These are phyloP conservation scores for Triangularia setosa DNA, from an alignment of 2,329 filamentous ascomycete species.

Conservation along the genomic window DNA sequence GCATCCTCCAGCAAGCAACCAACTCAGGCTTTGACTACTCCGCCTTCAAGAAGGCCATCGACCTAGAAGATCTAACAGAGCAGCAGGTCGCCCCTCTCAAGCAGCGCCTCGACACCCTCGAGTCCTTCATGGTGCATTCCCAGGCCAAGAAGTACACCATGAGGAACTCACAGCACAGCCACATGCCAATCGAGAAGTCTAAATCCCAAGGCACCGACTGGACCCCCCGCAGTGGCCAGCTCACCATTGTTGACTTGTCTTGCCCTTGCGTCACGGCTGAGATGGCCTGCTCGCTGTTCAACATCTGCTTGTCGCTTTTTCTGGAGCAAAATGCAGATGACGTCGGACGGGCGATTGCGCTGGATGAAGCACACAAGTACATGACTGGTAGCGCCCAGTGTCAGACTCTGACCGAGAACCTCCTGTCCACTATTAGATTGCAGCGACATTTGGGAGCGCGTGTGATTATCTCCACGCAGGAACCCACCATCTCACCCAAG, in stretches of 20 bases:
- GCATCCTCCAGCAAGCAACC: slow-evolving; percentile 40
- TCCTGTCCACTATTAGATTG: slow-evolving; percentile 61
- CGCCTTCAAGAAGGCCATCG: slow-evolving; percentile 40
- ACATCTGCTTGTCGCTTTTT: slow-evolving; percentile 65
- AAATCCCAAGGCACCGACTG: slow-evolving; percentile 29
- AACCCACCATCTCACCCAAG: slow-evolving; percentile 65
- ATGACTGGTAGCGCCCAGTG: slow-evolving; percentile 57
- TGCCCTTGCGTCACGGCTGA: slow-evolving; percentile 66
- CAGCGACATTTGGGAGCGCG: slow-evolving; percentile 67
- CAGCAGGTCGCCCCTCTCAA: slow-evolving; percentile 53
- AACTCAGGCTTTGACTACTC: slow-evolving; percentile 45
- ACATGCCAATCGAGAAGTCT: not conserved
- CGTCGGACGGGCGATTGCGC: slow-evolving; percentile 58
- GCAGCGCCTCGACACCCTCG: slow-evolving; percentile 58
- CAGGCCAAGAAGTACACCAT: slow-evolving; percentile 25
- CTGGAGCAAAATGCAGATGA: slow-evolving; percentile 42
- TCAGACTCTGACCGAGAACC: slow-evolving; percentile 54
- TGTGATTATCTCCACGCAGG: slow-evolving; percentile 71
- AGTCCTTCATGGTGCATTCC: slow-evolving; percentile 54
- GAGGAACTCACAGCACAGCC: not conserved
- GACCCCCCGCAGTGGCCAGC: slow-evolving; percentile 30
- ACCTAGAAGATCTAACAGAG: slow-evolving; percentile 40
- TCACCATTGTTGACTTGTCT: slow-evolving; percentile 57
- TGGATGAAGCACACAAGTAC: slow-evolving; percentile 79
- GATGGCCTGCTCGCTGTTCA: slow-evolving; percentile 68